Base-by-base conservation (phyloP, 495 filamentous ascomycete species). In the Trichoderma virens region DNA sequence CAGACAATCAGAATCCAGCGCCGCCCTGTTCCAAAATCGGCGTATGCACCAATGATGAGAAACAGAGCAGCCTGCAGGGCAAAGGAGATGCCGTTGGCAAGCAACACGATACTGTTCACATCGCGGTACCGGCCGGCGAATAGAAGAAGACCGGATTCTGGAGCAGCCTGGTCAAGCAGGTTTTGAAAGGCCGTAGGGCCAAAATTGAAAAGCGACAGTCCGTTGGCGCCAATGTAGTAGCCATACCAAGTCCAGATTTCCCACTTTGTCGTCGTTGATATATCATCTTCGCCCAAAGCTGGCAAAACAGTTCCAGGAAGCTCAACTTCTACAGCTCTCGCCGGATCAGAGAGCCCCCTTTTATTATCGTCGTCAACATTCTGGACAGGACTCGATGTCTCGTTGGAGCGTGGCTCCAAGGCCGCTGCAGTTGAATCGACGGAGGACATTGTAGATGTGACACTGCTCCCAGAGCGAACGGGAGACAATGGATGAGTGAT, bases 201-300 rank as follows among this genome's bases (percentile, higher is more conserved):
- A 67, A 88, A 89, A 68, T 88, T 89, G 79, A 88, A 89, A 8
- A 89, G 75, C 2, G 84, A 81, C 38, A 88, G 70, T 7, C 86
- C 86, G 72, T 88, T 88, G 67, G 88, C 86, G 31, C 86, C 86
- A 61, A 88, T 83, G 66, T 89, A 89, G 68, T 86, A 89, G 70
- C 78, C 73, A 72, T 89, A 89, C 68, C 86, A 89, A 59, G 85
- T 79, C 84, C 84, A 88, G 14, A 88, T 85, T 68, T 88, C 86
- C 67, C 66, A 76, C 63, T 73, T 77, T n/a, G 78, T 77, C 4
- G 85, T 86, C 70, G 76, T 56, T 28, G 51, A 25, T 14, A 56
- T 56, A 5, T 56, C 51, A 9, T 25, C 51, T 56, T 56, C 51
- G 20, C 9, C 51, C 27, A 56, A 30, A 9, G 51, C 51, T 25